Evolutionary conservation across 805 yeast species (phyloP).

Genomic region (Kregervanrija delftensis): DNA sequence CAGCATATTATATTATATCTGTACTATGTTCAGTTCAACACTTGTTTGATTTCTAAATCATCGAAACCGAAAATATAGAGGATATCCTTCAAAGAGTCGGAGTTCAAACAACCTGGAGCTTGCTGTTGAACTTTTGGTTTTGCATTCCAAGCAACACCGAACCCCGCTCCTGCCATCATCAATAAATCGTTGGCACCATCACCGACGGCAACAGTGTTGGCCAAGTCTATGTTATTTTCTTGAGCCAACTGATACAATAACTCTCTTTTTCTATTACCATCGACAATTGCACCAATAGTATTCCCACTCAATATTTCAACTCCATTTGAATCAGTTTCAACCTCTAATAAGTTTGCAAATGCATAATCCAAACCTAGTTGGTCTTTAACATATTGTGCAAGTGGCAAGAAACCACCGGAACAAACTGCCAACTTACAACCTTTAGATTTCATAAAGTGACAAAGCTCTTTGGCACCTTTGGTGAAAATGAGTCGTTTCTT

Average conservation of each 20-base stretch:
- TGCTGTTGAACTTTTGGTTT: slow-evolving; percentile 81
- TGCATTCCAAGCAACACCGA: slow-evolving; percentile 96
- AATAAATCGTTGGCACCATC: slow-evolving; percentile 95
- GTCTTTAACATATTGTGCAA: slow-evolving; percentile 69
- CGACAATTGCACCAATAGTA: slow-evolving; percentile 76
- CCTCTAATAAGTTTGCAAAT: slow-evolving; percentile 64
- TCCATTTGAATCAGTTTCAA: slow-evolving; percentile 36
- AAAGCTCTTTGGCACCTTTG: slow-evolving; percentile 76
- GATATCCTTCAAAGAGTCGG: slow-evolving; percentile 64
- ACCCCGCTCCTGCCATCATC: slow-evolving; percentile 90
- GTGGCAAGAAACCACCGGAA: slow-evolving; percentile 90
- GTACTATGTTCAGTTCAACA: slow-evolving; percentile 9
- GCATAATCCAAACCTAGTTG: slow-evolving; percentile 77
- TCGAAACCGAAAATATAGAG: slow-evolving; percentile 74
- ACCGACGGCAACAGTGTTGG: slow-evolving; percentile 74
- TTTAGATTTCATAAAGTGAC: slow-evolving; percentile 48
- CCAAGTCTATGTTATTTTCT: slow-evolving; percentile 44
- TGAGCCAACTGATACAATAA: slow-evolving; percentile 56
- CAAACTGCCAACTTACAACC: slow-evolving; percentile 79
- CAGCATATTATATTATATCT: too few species aligned
- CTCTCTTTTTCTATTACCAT: slow-evolving; percentile 77
- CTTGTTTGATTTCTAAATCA: slow-evolving; percentile 43
- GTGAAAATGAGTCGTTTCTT: slow-evolving; percentile 66
- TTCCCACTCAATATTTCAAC: slow-evolving; percentile 59
- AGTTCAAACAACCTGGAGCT: slow-evolving; percentile 80